Evolutionary conservation across 768 basidiomycete species (phyloP).

Genomic region (Paxillus ammoniavirescens): DNA sequence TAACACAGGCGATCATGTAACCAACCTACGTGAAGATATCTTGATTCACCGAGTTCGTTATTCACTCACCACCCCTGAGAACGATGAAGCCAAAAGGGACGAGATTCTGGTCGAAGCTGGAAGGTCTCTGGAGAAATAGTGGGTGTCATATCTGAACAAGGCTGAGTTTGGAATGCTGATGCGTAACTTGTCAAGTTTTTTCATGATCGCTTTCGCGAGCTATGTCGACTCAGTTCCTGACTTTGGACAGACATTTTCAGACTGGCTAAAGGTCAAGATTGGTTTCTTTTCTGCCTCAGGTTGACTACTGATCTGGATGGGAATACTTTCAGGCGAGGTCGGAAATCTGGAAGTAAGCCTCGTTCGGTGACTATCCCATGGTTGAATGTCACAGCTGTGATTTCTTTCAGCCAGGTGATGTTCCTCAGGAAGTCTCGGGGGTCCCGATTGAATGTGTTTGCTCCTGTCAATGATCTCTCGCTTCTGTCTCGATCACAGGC

Average conservation of each 20-base stretch:
- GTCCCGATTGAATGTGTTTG: slow-evolving; percentile 84
- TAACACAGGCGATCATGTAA: slow-evolving; percentile 79
- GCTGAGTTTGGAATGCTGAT: neutral
- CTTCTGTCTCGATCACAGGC: slow-evolving; percentile 70
- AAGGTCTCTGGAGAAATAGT: slow-evolving; percentile 89
- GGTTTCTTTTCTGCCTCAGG: neutral
- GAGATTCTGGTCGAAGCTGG: slow-evolving; percentile 62
- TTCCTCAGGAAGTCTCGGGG: slow-evolving; percentile 82
- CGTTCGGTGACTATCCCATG: neutral
- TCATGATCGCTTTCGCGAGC: slow-evolving; percentile 90
- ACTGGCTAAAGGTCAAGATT: slow-evolving; percentile 75
- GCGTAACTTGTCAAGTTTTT: slow-evolving; percentile 60
- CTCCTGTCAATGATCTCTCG: slow-evolving; percentile 87
- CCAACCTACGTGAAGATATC: slow-evolving; percentile 89
- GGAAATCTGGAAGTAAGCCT: slow-evolving; percentile 88
- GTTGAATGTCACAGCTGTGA: neutral
- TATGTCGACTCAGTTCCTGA: slow-evolving; percentile 72
- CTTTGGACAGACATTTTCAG: slow-evolving; percentile 69
- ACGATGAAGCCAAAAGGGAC: slow-evolving; percentile 51
- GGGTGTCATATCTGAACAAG: slow-evolving; percentile 24
- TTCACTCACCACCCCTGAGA: slow-evolving; percentile 75
- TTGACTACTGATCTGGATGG: neutral
- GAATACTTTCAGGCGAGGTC: slow-evolving; percentile 55
- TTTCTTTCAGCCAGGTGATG: slow-evolving; percentile 66
- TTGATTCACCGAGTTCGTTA: slow-evolving; percentile 81